Base-by-base conservation (phyloP, 352 stramenopile genomes). In the Globisporangium ultimum region DNA sequence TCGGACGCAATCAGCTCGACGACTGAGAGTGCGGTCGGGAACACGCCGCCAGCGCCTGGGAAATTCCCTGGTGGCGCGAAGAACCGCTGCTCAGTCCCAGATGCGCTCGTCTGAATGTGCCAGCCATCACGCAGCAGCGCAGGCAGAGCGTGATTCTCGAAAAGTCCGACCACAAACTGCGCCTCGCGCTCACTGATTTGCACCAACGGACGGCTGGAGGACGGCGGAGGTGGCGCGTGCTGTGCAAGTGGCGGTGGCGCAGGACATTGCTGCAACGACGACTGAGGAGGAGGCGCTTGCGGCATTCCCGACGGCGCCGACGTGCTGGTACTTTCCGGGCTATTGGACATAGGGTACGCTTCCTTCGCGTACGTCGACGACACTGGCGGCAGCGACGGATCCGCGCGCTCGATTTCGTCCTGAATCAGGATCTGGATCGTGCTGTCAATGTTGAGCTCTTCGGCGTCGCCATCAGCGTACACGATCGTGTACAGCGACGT, bases 341-440 rank as follows among this genome's bases (percentile, higher is more conserved):
- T 76, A 20, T 67, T 59, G 0, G 56, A 45, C 21, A 58, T 56
- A 36, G 50, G 48, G 43, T 62, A 49, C 40, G 46, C 51, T 48
- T 57, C 51, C 9, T 57, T 50, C 22, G 58, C 28, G 41, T 63
- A 58, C 9, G 42, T 34, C 1, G 17, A 49, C 0, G 70, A 40
- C 4, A 74, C 60, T 2, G 76, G 71, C 9, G 70, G 62, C 15
- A 86, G 68, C 22, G 81, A 61, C n/a, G 78, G 78, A 48, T 90
- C 79, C 1, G 76, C 77, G 6, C 78, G 83, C 60, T 95, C 85
- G n/a, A 92, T 90, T 57, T 95, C 83, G 58, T 91, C 74, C 58
- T 95, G 79, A 54, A 93, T 91, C 66, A 95, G 61, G 54, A 95
- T 88, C 66, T 95, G 72, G 63, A 95, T 75, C 17, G 85, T 95